phyloP scores from a whole-genome alignment of 1,139 yeast species.

The Candida freyschussii region DNA sequence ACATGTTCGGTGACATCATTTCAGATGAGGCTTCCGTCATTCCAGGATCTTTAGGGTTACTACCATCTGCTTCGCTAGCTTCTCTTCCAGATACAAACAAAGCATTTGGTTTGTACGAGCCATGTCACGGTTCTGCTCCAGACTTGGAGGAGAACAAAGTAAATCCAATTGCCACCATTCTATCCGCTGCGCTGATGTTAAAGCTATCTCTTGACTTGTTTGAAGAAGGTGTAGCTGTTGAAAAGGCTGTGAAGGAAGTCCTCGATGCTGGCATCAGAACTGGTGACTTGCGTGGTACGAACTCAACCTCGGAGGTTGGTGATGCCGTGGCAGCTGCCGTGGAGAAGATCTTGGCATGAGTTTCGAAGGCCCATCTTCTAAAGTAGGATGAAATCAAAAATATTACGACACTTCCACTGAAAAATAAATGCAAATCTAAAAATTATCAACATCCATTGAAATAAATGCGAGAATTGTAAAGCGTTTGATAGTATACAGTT shows the following conservation, averaged over 20 bases:
- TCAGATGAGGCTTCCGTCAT: constrained; percentile 97
- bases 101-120: constrained; percentile 96
- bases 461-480: not conserved
- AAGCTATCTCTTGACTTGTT: constrained; percentile 77
- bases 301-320: constrained; percentile 84
- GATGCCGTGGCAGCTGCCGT: constrained; percentile 82
- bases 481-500: constrained; percentile 1
- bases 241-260: constrained; percentile 79
- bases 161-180: constrained; percentile 90
- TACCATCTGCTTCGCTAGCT: constrained; percentile 95
- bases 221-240: constrained; percentile 84
- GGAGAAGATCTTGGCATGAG: constrained; percentile 43
- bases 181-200: constrained; percentile 97
- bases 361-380: no score
- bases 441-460: not conserved
- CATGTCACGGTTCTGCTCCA: constrained; percentile 98
- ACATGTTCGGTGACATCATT: constrained; percentile 97
- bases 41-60: constrained; percentile 92
- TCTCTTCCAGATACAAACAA: constrained; percentile 90
- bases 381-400: no score
- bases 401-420: no score
- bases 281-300: constrained; percentile 81
- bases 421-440: not conserved
- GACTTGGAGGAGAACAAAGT: constrained; percentile 84
- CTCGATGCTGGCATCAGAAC: constrained; percentile 84